Evolutionary conservation across 768 basidiomycete species (phyloP), one percentile per base, ranked within the genome.

Genomic region (Boletus tomentosulus): DNA sequence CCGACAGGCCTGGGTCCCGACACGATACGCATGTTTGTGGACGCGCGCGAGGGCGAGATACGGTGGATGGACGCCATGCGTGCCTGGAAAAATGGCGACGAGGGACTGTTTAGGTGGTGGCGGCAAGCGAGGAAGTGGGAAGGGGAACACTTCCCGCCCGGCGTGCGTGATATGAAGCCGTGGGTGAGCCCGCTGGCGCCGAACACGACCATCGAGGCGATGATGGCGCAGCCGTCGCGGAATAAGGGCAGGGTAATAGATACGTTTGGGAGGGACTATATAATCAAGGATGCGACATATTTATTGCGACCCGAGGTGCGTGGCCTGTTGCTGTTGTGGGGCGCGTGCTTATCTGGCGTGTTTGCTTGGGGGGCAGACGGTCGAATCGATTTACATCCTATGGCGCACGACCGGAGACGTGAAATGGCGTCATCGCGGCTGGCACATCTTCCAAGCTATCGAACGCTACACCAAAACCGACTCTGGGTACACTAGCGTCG

Each of bases 311-410:
- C 89, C 2, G 88, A 90, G 80, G 88, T 85, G 53, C 30, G 81
- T 42, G 16, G 81, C 55, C 70, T 89, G 12, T 54, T 66, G 22
- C 59, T 19, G 31, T 24, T 34, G 22, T 46, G 31, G 31, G 22
- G 22, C n/a, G 30, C n/a, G 30, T 35, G 16, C 39, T 45, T n/a
- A 38, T 11, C 28, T n/a, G 28, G 7, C 3, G 44, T 33, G 27
- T 15, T 19, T 22, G 13, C 24, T 19, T 19, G 19, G 19, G 19
- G 19, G 13, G 11, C 59, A 91, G 87, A 85, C 89, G 11, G 59
- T 91, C 15, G 89, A 91, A 62, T 85, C 84, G 9, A 58, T 91
- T 43, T 89, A 84, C 62, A 62, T 89, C 19, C 66, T 91, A 53
- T 91, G 85, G 83, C 79, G 79, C 37, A 77, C 79, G 10, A 91